These are phyloP conservation scores for Didymella glomerata DNA, from an alignment of 2,329 filamentous ascomycete species.

Conservation along the genomic window DNA sequence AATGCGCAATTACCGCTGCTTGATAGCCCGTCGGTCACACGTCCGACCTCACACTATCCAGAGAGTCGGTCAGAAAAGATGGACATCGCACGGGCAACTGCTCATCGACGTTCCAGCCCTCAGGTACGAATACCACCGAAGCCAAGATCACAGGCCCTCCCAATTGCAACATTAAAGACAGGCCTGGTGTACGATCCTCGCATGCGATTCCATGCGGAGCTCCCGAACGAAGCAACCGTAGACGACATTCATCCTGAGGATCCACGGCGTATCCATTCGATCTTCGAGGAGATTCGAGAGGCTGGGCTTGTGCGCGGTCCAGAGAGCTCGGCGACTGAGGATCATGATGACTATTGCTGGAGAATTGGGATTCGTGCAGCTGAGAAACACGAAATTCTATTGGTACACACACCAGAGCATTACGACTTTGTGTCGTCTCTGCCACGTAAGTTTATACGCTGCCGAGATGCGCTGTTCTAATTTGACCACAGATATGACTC, in stretches of 20 bases:
- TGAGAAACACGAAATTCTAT: slow-evolving; percentile 78
- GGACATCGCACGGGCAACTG: slow-evolving; percentile 29
- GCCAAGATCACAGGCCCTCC: slow-evolving; percentile 47
- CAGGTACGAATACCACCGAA: slow-evolving; percentile 43
- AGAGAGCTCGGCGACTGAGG: slow-evolving; percentile 60
- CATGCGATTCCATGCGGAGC: slow-evolving; percentile 94
- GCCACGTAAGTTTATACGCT: slow-evolving; percentile 47
- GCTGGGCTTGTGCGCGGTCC: slow-evolving; percentile 77
- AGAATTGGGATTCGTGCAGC: slow-evolving; percentile 82
- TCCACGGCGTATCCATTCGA: slow-evolving; percentile 88
- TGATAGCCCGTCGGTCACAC: slow-evolving; percentile 24
- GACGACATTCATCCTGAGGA: slow-evolving; percentile 92
- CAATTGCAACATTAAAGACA: slow-evolving; percentile 49
- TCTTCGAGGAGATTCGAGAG: slow-evolving; percentile 86
- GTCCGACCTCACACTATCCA: slow-evolving; percentile 8
- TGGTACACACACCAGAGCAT: slow-evolving; percentile 80
- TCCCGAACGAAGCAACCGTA: slow-evolving; percentile 55
- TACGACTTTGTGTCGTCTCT: slow-evolving; percentile 77
- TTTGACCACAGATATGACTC: slow-evolving; percentile 49
- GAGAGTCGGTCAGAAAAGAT: slow-evolving; percentile 35
- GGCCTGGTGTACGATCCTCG: slow-evolving; percentile 80
- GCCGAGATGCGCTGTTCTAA: slow-evolving; percentile 26
- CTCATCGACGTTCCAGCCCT: slow-evolving; percentile 30
- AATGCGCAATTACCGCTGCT: slow-evolving; percentile 43
- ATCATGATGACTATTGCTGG: slow-evolving; percentile 61